Percentiles rank a stretch among this genome's conserved stretches.
These are phyloP conservation scores for Cubamyces lactineus DNA, from an alignment of 768 basidiomycete species.

Conservation along the genomic window DNA sequence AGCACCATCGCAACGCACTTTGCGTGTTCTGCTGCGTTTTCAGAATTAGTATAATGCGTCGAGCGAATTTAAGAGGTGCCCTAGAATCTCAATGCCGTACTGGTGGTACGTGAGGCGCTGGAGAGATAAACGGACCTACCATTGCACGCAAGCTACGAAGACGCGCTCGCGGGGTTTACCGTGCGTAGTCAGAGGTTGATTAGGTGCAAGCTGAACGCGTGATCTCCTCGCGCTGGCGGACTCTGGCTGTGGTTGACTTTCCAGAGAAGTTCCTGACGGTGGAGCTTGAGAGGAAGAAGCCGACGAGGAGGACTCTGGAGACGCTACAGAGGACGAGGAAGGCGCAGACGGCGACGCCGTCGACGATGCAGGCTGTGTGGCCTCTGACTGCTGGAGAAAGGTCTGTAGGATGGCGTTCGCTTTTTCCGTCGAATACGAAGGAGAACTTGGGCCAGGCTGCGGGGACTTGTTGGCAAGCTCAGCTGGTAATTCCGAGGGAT, in stretches of 20 bases:
- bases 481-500: too few species aligned
- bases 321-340: not conserved
- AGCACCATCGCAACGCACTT: constrained; percentile 81
- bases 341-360: not conserved
- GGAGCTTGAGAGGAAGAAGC: not conserved
- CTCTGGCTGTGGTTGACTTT: not conserved
- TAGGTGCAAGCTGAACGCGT: constrained; percentile 65
- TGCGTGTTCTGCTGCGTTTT: constrained; percentile 65
- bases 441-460: not conserved
- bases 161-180: constrained; percentile 77
- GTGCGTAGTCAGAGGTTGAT: constrained; percentile 79
- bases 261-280: too few species aligned
- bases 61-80: not conserved
- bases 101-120: too few species aligned
- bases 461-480: too few species aligned
- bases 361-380: not conserved
- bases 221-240: constrained; percentile 36
- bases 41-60: not conserved
- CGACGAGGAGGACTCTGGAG: not conserved
- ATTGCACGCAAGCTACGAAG: constrained; percentile 80
- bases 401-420: not conserved
- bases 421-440: not conserved
- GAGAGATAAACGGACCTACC: constrained; percentile 44
- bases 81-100: too few species aligned
- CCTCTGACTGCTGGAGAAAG: not conserved